phyloP scores from a whole-genome alignment of 139 green algal genomes.

The Haematococcus sp. region DNA sequence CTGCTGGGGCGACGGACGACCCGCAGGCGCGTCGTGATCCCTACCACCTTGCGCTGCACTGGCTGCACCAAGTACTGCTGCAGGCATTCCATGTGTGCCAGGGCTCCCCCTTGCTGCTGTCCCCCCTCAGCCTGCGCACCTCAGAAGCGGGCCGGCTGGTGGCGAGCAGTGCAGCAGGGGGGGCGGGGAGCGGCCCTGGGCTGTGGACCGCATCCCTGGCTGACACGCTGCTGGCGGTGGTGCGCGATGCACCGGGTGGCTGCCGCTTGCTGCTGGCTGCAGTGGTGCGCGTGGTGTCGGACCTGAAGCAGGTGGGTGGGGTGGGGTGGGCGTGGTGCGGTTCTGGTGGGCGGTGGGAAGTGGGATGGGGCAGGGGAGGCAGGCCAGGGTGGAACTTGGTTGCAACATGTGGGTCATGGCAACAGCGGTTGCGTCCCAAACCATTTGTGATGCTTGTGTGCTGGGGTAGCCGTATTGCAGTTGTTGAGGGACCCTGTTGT shows the following conservation, averaged over 20 bases:
- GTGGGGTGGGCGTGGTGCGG: too few relatives aligned
- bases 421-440: too few relatives aligned
- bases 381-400: too few relatives aligned
- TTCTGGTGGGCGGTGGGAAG: too few relatives aligned
- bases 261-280: slow-evolving; percentile 21
- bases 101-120: slow-evolving; percentile 15
- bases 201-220: slow-evolving; percentile 18
- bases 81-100: slow-evolving; percentile 15
- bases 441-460: too few relatives aligned
- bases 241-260: slow-evolving; percentile 18
- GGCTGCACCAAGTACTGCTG: slow-evolving; percentile 17
- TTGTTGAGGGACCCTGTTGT: too few relatives aligned
- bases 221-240: slow-evolving; percentile 19
- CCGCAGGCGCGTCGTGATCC: neutral
- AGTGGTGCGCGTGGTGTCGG: slow-evolving; percentile 10
- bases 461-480: too few relatives aligned
- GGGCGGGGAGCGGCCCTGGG: neutral
- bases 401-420: too few relatives aligned
- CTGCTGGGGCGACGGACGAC: neutral
- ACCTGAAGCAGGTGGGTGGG: slow-evolving; percentile 9
- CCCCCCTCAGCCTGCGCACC: slow-evolving; percentile 20
- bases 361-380: too few relatives aligned
- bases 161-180: neutral
- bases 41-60: slow-evolving; percentile 2
- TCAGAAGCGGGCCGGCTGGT: neutral